Evolutionary conservation across 768 basidiomycete species (phyloP), one percentile per base, ranked within the genome.

Genomic region (Russula compacta): DNA sequence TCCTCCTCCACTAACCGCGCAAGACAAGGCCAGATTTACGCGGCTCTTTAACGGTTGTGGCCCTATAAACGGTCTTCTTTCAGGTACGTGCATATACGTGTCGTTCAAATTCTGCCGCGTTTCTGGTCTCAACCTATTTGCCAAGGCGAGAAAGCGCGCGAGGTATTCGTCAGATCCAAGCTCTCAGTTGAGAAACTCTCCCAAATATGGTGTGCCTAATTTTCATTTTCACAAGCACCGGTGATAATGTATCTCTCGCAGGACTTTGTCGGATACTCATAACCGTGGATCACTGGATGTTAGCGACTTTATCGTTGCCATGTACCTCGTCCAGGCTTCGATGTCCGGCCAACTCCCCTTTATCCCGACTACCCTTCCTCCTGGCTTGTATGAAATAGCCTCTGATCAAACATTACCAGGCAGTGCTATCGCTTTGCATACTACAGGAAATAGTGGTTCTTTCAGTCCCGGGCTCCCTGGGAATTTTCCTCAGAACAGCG

Each of bases 261-360:
- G 94, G 95, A 87, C 81, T 64, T 81, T 99, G 42, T 89, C 95
- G n/a, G 97, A 99, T 72, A 95, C 94, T 4, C 89, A 95, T 73
- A 83, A 89, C 66, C 82, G 97, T 63, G 95, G 97, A 54, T 77
- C 80, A 12, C 84, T 99, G 61, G 97, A 99, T 71, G 76, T 84
- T 15, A 79, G 87, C 48, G 97, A 99, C 73, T 99, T 99, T 70
- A 86, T 89, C 61, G 84, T 99, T 69, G 97, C 87, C 43, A 95
- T 97, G 94, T 92, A 92, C 73, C 83, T 98, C 70, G 94, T 98
- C 65, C 94, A 98, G 73, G 87, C 83, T n/a, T 76, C 82, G 42
- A 97, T 98, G 94, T 83, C 87, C 56, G 82, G 82, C 58, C 81
- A 86, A 63, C 75, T 92, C 58, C 76, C 84, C 54, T 80, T 79